Evolutionary conservation across 495 filamentous ascomycete genomes (phyloP).

Genomic region (Daldinia childiae): DNA sequence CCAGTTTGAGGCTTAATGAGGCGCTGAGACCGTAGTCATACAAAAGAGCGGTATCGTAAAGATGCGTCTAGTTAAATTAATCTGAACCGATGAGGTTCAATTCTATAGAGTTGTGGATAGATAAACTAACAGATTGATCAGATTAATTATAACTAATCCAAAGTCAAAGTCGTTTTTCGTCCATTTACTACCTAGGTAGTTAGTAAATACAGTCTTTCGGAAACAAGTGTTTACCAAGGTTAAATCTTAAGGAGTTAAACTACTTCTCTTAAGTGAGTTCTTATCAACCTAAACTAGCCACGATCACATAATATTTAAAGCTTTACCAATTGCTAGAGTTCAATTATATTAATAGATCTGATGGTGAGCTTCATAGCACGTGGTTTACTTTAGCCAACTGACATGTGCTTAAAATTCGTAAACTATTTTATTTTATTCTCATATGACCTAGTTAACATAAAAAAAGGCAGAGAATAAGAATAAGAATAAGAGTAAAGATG

Average conservation of each 20-base stretch:
- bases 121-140: not conserved
- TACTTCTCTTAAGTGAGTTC: not conserved
- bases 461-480: too few relatives aligned
- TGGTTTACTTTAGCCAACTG: not conserved
- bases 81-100: not conserved
- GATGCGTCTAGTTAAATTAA: too few relatives aligned
- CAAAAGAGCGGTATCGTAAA: not conserved
- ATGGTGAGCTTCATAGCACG: not conserved
- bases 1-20: not conserved
- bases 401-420: not conserved
- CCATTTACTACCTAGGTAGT: too few relatives aligned
- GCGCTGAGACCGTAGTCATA: not conserved
- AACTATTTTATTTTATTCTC: too few relatives aligned
- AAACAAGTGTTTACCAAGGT: not conserved
- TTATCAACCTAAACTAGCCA: not conserved
- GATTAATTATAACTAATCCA: not conserved
- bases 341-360: not conserved
- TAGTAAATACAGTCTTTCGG: not conserved
- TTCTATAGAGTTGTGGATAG: not conserved
- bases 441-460: too few relatives aligned
- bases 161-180: not conserved
- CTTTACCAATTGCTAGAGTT: not conserved
- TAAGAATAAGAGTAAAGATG: too few relatives aligned
- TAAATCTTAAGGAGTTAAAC: not conserved
- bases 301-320: not conserved